These are phyloP conservation scores for Trichoderma simmonsii DNA, from an alignment of 2,329 filamentous ascomycete genomes.

Conservation along the genomic window DNA sequence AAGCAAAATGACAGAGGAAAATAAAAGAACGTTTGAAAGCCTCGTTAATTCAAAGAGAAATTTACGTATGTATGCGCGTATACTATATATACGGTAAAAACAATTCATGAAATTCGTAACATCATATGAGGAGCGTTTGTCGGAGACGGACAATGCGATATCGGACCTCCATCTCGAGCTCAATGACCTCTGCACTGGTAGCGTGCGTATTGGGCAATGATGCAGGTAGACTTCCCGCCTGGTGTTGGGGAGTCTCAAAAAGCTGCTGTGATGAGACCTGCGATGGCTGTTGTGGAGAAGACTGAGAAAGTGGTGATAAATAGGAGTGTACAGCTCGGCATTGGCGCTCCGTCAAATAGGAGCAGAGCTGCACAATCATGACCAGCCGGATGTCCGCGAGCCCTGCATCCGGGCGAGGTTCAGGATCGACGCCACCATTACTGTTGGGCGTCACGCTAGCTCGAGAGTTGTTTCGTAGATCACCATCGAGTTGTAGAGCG, in stretches of 20 bases:
- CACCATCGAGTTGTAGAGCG: neutral
- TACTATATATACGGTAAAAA: too few species aligned
- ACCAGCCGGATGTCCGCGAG: neutral
- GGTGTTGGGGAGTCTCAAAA: neutral
- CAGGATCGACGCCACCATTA: neutral
- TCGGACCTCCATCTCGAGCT: constrained; percentile 1
- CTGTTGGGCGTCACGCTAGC: too few species aligned
- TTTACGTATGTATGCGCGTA: too few species aligned
- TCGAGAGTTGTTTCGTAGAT: too few species aligned
- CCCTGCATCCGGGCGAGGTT: neutral
- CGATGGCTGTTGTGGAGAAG: neutral
- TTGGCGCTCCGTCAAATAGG: neutral
- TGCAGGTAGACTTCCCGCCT: neutral
- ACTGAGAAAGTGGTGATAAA: too few species aligned
- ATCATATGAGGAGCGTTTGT: neutral
- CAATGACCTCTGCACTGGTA: neutral
- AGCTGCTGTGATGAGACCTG: neutral
- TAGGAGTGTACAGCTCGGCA: neutral
- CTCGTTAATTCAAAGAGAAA: too few species aligned
- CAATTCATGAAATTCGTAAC: neutral
- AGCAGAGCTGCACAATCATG: constrained; percentile 7
- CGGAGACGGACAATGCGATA: neutral
- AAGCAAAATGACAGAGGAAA: too few species aligned
- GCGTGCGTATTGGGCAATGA: neutral
- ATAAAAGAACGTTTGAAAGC: too few species aligned